A percentile compares a stretch with the other conserved stretches of the same genome.
Conservation (phyloP, 768 basidiomycete genomes). For the Trametopsis cervina region DNA sequence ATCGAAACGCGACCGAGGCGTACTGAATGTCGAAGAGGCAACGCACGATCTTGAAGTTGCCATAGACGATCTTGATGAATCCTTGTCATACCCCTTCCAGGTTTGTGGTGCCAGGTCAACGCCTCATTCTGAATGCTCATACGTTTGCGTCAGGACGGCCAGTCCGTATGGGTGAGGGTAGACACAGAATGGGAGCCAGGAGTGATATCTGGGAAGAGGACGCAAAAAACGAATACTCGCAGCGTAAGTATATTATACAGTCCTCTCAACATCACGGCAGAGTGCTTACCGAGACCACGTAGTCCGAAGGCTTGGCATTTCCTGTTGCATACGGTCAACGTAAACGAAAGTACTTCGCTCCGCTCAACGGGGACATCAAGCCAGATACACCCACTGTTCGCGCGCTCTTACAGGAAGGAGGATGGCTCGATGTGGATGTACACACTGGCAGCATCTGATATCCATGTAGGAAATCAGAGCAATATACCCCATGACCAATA, state of each 20-base stretch:
- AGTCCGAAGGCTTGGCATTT: conserved; percentile 49
- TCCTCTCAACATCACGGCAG: neutral
- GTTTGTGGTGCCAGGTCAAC: conserved; percentile 25
- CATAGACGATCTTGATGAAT: conserved; percentile 36
- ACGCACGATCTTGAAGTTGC: neutral
- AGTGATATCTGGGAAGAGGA: conserved; percentile 37
- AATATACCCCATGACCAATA: too few species aligned
- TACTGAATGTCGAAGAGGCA: too few species aligned
- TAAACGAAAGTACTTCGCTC: conserved; percentile 54
- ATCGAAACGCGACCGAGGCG: too few species aligned
- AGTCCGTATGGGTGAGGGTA: conserved; percentile 46
- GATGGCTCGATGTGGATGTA: conserved; percentile 28
- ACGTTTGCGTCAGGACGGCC: conserved; percentile 30
- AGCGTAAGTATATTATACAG: conserved; percentile 28
- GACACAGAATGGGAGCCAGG: conserved; percentile 47
- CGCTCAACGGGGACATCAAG: conserved; percentile 61
- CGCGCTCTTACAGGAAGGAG: conserved; percentile 40
- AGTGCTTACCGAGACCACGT: conserved; percentile 1
- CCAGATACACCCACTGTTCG: conserved; percentile 44
- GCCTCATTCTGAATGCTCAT: neutral
- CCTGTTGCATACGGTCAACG: conserved; percentile 40
- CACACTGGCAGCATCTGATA: too few species aligned
- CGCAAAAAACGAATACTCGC: conserved; percentile 39
- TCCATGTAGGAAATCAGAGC: too few species aligned
- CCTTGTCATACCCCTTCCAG: conserved; percentile 47